phyloP scores from a whole-genome alignment of 305 asterid species.

The Rubia tinctorum region DNA sequence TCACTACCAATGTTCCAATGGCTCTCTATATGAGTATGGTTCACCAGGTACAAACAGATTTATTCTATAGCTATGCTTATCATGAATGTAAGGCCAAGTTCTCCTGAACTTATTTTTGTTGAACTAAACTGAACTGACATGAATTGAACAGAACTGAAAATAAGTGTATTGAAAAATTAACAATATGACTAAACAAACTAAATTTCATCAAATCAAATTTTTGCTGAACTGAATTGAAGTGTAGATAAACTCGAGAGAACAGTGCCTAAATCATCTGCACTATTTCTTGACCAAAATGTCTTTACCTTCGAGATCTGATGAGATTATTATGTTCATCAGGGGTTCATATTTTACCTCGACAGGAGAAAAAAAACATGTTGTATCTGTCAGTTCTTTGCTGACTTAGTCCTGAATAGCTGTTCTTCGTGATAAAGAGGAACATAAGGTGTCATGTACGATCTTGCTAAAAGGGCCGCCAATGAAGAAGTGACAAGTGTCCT shows the following conservation, averaged over 20 bases:
- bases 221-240: too few species aligned
- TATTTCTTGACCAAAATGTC: not conserved
- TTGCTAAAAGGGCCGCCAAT: constrained; percentile 54
- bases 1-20: constrained; percentile 81
- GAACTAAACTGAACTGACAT: too few species aligned
- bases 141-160: too few species aligned
- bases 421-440: constrained; percentile 72
- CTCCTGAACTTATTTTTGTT: too few species aligned
- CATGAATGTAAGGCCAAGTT: not conserved
- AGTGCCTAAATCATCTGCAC: not conserved
- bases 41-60: constrained; percentile 65
- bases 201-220: too few species aligned
- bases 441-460: constrained; percentile 87
- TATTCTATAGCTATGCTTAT: not conserved
- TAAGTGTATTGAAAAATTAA: too few species aligned
- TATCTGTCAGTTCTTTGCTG: constrained; percentile 13
- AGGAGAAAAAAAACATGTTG: too few species aligned
- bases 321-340: not conserved
- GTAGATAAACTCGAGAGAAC: not conserved
- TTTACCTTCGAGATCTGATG: not conserved
- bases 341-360: too few species aligned
- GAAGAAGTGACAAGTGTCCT: constrained; percentile 58
- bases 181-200: too few species aligned
- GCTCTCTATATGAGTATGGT: constrained; percentile 84
- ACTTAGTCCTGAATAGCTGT: constrained; percentile 15